These are phyloP conservation scores for Vaucheria bursata DNA, from an alignment of 352 stramenopile genomes.

Conservation along the genomic window DNA sequence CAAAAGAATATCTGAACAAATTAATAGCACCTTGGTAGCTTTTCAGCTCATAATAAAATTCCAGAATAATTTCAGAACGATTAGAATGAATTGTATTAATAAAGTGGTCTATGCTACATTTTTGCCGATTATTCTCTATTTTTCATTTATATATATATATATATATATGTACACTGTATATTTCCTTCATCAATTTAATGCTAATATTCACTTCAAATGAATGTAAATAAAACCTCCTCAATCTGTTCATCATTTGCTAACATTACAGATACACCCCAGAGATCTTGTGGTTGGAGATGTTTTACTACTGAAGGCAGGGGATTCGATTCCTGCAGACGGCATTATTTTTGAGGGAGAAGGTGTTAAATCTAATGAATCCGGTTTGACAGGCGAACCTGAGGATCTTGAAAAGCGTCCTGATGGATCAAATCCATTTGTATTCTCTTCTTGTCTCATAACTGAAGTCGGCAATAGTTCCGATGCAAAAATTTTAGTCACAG, in stretches of 20 bases:
- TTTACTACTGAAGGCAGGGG: slow-evolving; percentile 62
- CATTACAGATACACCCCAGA: slow-evolving; percentile 41
- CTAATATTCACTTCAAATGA: no score
- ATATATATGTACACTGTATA: no score
- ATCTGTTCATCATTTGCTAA: not conserved
- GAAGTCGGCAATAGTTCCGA: slow-evolving; percentile 42
- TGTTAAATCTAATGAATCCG: slow-evolving; percentile 73
- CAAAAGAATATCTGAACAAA: no score
- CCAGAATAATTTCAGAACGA: no score
- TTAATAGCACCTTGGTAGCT: no score
- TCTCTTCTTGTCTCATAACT: slow-evolving; percentile 59
- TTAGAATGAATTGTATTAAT: no score
- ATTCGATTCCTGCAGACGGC: slow-evolving; percentile 75
- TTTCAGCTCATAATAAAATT: no score
- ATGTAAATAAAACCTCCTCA: no score
- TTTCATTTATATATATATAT: no score
- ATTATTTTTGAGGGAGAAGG: slow-evolving; percentile 70
- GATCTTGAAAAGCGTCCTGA: slow-evolving; percentile 61
- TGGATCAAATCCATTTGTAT: slow-evolving; percentile 62
- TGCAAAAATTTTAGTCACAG: slow-evolving; percentile 63
- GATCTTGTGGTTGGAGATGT: slow-evolving; percentile 79
- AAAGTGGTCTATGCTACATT: no score
- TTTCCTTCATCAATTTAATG: no score
- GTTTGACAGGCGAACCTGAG: slow-evolving; percentile 78
- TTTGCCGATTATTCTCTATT: no score